These are phyloP conservation scores for Phytophthora podocarpi DNA, from an alignment of 352 stramenopile genomes.

Conservation along the genomic window DNA sequence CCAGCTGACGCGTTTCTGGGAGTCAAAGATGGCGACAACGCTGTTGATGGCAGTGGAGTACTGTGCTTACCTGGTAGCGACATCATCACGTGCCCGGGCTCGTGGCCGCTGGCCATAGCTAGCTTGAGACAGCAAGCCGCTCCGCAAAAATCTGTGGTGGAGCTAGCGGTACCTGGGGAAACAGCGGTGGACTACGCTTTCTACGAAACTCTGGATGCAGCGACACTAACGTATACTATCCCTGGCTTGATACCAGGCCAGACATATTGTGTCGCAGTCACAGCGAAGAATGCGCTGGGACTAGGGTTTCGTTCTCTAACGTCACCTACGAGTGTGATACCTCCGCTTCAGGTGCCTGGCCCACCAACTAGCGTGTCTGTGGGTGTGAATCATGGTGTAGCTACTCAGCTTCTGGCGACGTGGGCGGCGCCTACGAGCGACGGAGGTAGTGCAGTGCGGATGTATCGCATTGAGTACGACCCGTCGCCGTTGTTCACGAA, in stretches of 20 bases:
- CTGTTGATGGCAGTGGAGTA: constrained; percentile 50
- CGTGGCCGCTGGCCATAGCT: constrained; percentile 37
- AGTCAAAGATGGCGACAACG: constrained; percentile 79
- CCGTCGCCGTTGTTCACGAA: constrained; percentile 72
- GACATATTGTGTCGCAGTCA: constrained; percentile 88
- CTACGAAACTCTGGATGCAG: constrained; percentile 73
- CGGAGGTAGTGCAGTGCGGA: constrained; percentile 65
- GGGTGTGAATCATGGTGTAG: constrained; percentile 78
- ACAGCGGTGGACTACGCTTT: constrained; percentile 61
- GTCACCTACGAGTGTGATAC: constrained; percentile 51
- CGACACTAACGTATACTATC: constrained; percentile 74
- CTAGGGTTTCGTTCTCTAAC: constrained; percentile 50
- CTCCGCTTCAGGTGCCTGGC: constrained; percentile 80
- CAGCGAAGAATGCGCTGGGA: constrained; percentile 88
- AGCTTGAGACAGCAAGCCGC: constrained; percentile 14
- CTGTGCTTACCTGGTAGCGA: constrained; percentile 51
- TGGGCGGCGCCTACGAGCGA: constrained; percentile 59
- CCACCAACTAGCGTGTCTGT: constrained; percentile 67
- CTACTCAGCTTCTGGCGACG: constrained; percentile 66
- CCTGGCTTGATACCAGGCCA: constrained; percentile 67
- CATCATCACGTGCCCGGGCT: constrained; percentile 42
- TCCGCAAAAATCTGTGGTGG: constrained; percentile 11
- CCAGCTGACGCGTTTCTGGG: constrained; percentile 51
- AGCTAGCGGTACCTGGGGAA: constrained; percentile 48
- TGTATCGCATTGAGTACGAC: constrained; percentile 86